Evolutionary conservation across 2,329 filamentous ascomycete genomes (phyloP).

Genomic region (Monosporascus sp.): DNA sequence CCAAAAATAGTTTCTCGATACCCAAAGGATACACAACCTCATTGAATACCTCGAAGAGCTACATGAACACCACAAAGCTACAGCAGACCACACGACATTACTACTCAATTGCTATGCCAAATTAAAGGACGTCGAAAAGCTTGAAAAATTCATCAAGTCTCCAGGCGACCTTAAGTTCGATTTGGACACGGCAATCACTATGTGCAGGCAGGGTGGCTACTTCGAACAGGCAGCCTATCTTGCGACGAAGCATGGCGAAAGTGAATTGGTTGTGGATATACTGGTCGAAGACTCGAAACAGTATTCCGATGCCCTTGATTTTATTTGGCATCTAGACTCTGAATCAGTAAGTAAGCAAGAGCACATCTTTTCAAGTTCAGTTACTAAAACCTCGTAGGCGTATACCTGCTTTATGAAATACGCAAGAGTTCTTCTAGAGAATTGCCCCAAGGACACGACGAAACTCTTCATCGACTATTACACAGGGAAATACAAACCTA

Average conservation of each 20-base stretch:
- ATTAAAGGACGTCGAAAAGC: constrained; percentile 91
- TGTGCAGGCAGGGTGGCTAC: constrained; percentile 96
- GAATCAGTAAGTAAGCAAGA: constrained; percentile 52
- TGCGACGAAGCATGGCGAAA: constrained; percentile 89
- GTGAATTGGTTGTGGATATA: constrained; percentile 90
- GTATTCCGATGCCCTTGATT: constrained; percentile 82
- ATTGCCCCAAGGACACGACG: constrained; percentile 78
- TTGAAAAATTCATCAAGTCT: constrained; percentile 94
- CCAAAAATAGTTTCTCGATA: constrained; percentile 73
- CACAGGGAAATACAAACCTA: constrained; percentile 75
- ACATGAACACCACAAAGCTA: constrained; percentile 89
- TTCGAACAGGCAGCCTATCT: constrained; percentile 95
- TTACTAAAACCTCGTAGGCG: constrained; percentile 45
- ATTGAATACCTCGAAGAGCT: constrained; percentile 96
- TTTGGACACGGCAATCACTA: constrained; percentile 90
- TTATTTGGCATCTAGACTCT: constrained; percentile 83
- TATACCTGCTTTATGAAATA: constrained; percentile 94
- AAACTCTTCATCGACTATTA: constrained; percentile 93
- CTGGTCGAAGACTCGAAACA: constrained; percentile 92
- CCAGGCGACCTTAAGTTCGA: constrained; percentile 94
- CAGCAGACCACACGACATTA: constrained; percentile 90
- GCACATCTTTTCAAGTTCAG: neutral
- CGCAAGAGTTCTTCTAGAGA: constrained; percentile 80
- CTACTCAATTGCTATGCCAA: constrained; percentile 97
- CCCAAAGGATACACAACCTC: constrained; percentile 93